These are phyloP conservation scores for Podospora bellae-mahoneyi DNA, from an alignment of 495 filamentous ascomycete genomes.

Conservation along the genomic window DNA sequence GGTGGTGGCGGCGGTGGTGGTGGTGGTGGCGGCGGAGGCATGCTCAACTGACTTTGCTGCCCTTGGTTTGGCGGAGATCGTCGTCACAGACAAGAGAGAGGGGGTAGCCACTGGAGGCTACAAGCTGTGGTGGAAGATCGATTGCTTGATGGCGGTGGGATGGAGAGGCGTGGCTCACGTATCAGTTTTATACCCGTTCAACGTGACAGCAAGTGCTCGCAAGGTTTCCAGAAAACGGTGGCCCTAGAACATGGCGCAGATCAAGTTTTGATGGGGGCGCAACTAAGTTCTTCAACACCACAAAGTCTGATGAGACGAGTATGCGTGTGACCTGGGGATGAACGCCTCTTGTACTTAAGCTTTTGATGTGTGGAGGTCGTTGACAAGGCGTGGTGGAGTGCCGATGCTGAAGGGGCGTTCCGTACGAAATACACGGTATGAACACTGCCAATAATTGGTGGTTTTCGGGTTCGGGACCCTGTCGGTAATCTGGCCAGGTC, in stretches of 20 bases:
- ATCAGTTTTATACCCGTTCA: too few species aligned
- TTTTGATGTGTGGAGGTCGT: slow-evolving; percentile 5
- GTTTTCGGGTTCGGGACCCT: slow-evolving; percentile 22
- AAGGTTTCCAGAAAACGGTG: too few species aligned
- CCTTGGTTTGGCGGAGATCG: too few species aligned
- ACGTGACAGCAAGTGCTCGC: too few species aligned
- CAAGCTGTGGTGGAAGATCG: too few species aligned
- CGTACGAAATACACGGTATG: slow-evolving; percentile 3
- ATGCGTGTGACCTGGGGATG: background rate
- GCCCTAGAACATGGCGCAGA: background rate
- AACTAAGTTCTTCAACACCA: background rate
- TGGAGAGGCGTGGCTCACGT: too few species aligned
- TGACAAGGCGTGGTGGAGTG: slow-evolving; percentile 26
- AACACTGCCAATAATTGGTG: slow-evolving; percentile 25
- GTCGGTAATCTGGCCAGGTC: slow-evolving; percentile 12
- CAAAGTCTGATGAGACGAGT: background rate
- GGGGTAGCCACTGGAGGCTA: too few species aligned
- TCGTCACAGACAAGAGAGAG: too few species aligned
- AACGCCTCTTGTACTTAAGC: background rate
- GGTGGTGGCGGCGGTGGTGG: too few species aligned
- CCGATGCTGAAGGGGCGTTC: slow-evolving; percentile 26
- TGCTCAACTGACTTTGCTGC: too few species aligned
- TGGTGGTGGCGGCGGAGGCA: too few species aligned
- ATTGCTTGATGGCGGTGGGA: too few species aligned
- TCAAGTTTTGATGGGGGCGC: background rate